Percentiles rank a stretch among this genome's conserved stretches.
Evolutionary conservation across 2,329 filamentous ascomycete genomes (phyloP).

Genomic region (Botrytis medusae): DNA sequence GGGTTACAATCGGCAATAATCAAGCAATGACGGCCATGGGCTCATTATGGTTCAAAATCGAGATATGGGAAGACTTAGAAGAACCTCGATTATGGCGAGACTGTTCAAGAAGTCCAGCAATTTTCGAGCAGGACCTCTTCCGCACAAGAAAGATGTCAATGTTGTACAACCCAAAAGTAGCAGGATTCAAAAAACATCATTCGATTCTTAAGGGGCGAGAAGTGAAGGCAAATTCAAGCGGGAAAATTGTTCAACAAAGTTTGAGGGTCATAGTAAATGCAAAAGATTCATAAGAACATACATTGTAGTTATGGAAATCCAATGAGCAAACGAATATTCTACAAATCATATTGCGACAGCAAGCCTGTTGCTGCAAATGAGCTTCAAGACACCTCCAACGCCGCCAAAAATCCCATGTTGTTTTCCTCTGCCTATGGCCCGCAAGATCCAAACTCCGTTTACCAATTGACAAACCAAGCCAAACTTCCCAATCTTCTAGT

Average conservation of each 20-base stretch:
- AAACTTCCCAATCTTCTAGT: constrained; percentile 8
- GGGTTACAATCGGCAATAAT: neutral
- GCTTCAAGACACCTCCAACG: neutral
- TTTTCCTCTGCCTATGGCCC: neutral
- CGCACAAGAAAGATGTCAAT: neutral
- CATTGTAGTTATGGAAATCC: neutral
- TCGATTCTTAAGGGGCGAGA: neutral
- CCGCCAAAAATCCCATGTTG: neutral
- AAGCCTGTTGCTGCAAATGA: constrained; percentile 1
- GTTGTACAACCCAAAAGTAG: neutral
- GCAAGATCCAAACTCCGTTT: neutral
- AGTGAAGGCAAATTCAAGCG: neutral
- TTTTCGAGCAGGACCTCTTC: neutral
- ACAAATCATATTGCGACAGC: neutral
- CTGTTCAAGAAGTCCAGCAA: neutral
- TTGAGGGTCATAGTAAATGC: neutral
- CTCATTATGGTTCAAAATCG: neutral
- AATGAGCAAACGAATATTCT: neutral
- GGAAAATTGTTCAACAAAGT: neutral
- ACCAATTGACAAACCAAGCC: neutral
- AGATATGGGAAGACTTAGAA: neutral
- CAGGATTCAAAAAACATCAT: neutral
- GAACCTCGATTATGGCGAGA: neutral
- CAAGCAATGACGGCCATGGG: neutral
- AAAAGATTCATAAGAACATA: neutral